phyloP scores from a whole-genome alignment of 768 basidiomycete species.

The Boletellus ananas region DNA sequence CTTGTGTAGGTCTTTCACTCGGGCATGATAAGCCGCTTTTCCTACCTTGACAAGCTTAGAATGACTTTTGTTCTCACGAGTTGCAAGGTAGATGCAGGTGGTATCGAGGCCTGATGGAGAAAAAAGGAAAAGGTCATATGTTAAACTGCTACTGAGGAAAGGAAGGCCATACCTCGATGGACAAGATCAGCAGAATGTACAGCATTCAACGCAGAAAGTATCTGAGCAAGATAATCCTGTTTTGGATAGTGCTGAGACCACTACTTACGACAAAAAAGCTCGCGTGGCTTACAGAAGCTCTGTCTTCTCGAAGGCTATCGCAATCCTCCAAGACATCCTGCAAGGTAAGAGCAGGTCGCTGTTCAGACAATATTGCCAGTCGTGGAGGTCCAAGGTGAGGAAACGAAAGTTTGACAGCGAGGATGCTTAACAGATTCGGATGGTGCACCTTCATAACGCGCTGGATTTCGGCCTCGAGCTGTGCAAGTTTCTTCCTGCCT shows the following conservation, averaged over 20 bases:
- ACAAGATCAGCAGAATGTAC: constrained; percentile 63
- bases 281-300: constrained; percentile 52
- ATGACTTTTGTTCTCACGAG: constrained; percentile 46
- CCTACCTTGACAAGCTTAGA: constrained; percentile 71
- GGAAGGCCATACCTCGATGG: constrained; percentile 54
- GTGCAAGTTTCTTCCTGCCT: constrained; percentile 68
- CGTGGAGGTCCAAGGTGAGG: constrained; percentile 50
- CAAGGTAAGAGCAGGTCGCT: constrained; percentile 60
- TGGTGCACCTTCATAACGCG: constrained; percentile 57
- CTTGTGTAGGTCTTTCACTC: constrained; percentile 73
- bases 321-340: constrained; percentile 75
- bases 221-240: constrained; percentile 74
- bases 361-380: constrained; percentile 68
- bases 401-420: constrained; percentile 61
- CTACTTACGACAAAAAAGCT: neutral
- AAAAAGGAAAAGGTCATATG: neutral
- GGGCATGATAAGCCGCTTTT: constrained; percentile 66
- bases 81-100: constrained; percentile 57
- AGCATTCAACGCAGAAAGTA: constrained; percentile 64
- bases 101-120: constrained; percentile 48
- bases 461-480: constrained; percentile 63
- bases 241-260: neutral
- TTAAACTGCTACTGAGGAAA: neutral
- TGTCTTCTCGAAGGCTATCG: constrained; percentile 67
- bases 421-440: constrained; percentile 59